phyloP scores from a whole-genome alignment of 768 basidiomycete species.

The Rhodosporidiobolus odoratus region DNA sequence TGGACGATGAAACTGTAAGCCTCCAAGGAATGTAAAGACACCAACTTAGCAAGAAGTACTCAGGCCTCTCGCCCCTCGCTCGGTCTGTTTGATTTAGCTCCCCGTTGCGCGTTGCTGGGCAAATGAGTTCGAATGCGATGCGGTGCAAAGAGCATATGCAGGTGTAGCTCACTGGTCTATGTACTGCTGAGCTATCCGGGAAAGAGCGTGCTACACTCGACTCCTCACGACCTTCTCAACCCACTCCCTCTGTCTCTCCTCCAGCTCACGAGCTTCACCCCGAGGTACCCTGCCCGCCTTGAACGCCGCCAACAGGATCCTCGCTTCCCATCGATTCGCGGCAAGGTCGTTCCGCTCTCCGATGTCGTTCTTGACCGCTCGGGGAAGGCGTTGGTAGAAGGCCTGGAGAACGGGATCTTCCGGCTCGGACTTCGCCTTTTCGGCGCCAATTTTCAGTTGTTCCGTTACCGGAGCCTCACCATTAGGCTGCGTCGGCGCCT shows the following conservation, averaged over 20 bases:
- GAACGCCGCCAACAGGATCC: conserved; percentile 25
- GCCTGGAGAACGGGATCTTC: neutral
- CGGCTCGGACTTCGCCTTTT: neutral
- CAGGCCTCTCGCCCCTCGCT: too few species aligned
- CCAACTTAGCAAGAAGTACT: too few species aligned
- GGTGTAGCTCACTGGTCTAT: too few species aligned
- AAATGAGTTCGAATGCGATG: too few species aligned
- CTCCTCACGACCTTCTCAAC: conserved; percentile 19
- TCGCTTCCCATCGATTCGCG: neutral
- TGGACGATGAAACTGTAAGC: too few species aligned
- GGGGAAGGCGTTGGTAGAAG: conserved; percentile 28
- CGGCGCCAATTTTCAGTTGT: neutral
- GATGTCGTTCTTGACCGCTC: conserved; percentile 23
- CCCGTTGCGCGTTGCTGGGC: too few species aligned
- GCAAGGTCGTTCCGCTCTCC: conserved; percentile 8
- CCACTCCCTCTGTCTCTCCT: conserved; percentile 7
- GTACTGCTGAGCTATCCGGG: too few species aligned
- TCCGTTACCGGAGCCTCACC: neutral
- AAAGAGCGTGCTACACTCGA: neutral
- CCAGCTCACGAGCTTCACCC: neutral
- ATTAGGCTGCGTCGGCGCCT: conserved; percentile 2
- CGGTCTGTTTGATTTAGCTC: too few species aligned
- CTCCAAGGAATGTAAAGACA: too few species aligned
- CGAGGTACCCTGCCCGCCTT: conserved; percentile 18
- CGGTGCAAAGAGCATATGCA: neutral